A percentile compares a stretch with the other conserved stretches of the same genome.
These are phyloP conservation scores for Apiotrichum gracile DNA, from an alignment of 1,284 basidiomycete species.

Conservation along the genomic window DNA sequence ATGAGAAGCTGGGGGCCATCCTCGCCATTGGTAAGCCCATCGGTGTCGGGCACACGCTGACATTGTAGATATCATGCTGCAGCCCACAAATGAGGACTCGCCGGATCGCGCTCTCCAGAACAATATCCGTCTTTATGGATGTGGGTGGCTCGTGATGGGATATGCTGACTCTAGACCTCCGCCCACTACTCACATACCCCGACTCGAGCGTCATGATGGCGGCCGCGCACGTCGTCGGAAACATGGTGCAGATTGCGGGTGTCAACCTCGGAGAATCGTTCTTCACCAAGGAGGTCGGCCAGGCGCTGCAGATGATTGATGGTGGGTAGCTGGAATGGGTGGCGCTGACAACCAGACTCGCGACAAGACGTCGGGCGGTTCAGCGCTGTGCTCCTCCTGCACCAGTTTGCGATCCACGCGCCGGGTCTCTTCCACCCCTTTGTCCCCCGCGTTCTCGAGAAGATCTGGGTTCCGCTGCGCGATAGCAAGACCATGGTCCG, in stretches of 20 bases:
- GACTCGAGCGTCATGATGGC: constrained; percentile 46
- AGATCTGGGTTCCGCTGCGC: constrained; percentile 78
- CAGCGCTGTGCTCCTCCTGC: constrained; percentile 62
- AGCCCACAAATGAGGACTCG: constrained; percentile 40
- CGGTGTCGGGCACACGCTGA: background rate
- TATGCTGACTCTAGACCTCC: constrained; percentile 28
- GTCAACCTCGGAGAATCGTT: constrained; percentile 43
- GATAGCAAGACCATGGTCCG: constrained; percentile 70
- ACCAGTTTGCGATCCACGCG: constrained; percentile 82
- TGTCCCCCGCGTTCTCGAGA: constrained; percentile 79
- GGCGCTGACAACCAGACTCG: constrained; percentile 23
- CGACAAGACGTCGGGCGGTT: constrained; percentile 46
- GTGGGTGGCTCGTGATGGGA: constrained; percentile 17
- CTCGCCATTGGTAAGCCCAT: constrained; percentile 46
- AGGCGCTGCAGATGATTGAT: constrained; percentile 42
- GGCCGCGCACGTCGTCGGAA: constrained; percentile 42
- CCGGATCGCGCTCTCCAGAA: constrained; percentile 43
- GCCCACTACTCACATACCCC: constrained; percentile 41
- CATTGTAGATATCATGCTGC: constrained; percentile 33
- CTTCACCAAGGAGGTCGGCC: constrained; percentile 45
- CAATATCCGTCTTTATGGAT: constrained; percentile 43
- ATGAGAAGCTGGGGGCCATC: constrained; percentile 50
- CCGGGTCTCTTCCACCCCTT: constrained; percentile 79
- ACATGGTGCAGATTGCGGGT: constrained; percentile 45
- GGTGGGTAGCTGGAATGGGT: constrained; percentile 24